Evolutionary conservation across 306 rosid genomes (phyloP).

Genomic region (Quercus agrifolia): DNA sequence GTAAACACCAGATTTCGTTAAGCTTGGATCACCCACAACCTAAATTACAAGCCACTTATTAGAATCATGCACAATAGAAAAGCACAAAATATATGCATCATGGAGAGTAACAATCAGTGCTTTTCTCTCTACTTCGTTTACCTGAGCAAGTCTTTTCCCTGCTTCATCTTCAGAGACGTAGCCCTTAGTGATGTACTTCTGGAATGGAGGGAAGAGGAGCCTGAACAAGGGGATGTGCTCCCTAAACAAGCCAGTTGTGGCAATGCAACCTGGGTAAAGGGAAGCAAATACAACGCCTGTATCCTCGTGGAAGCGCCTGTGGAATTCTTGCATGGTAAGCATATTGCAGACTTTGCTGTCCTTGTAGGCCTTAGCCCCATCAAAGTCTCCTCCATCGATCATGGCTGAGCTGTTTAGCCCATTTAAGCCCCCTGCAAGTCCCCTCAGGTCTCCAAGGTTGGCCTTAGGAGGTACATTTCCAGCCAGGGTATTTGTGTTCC

Average conservation of each 20-base stretch:
- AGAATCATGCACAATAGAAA: slow-evolving; percentile 13
- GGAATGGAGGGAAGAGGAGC: slow-evolving; percentile 92
- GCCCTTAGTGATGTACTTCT: slow-evolving; percentile 93
- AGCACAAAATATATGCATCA: neutral
- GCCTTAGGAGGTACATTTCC: slow-evolving; percentile 99
- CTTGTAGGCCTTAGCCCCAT: slow-evolving; percentile 99
- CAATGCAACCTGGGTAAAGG: slow-evolving; percentile 97
- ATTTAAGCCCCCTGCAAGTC: slow-evolving; percentile 77
- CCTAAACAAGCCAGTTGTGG: slow-evolving; percentile 94
- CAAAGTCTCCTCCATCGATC: slow-evolving; percentile 94
- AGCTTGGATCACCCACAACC: slow-evolving; percentile 95
- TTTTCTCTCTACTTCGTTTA: slow-evolving; percentile 9
- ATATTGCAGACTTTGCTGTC: slow-evolving; percentile 99
- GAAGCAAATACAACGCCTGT: slow-evolving; percentile 90
- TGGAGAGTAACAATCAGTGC: neutral
- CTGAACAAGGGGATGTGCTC: slow-evolving; percentile 97
- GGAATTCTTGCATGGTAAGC: slow-evolving; percentile 97
- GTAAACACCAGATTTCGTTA: slow-evolving; percentile 95
- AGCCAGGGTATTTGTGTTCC: slow-evolving; percentile 96
- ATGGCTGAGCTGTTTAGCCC: slow-evolving; percentile 86
- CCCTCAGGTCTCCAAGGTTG: slow-evolving; percentile 95
- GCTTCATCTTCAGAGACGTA: slow-evolving; percentile 95
- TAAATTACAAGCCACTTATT: slow-evolving; percentile 26
- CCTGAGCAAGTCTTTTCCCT: slow-evolving; percentile 99
- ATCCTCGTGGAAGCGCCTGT: slow-evolving; percentile 79